Evolutionary conservation across 208 protist species (phyloP).

Genomic region (Tritrichomonas musculus): DNA sequence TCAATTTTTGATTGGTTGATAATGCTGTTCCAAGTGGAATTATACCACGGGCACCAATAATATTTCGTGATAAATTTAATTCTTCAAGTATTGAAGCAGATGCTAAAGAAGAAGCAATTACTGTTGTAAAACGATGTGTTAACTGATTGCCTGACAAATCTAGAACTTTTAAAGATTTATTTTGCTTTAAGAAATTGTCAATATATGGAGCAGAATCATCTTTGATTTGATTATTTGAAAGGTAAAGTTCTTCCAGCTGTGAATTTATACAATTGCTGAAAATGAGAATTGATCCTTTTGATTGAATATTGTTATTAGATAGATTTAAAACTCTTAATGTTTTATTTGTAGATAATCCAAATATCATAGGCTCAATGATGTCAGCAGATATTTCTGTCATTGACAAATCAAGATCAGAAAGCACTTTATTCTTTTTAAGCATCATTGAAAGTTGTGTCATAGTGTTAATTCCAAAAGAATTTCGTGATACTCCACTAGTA

Average conservation of each 20-base stretch:
- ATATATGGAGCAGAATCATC: constrained; percentile 5
- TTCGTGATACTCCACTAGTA: background rate
- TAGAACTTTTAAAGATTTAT: background rate
- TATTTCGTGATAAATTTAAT: background rate
- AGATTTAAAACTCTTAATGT: background rate
- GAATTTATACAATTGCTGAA: background rate
- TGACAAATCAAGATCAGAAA: background rate
- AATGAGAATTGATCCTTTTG: background rate
- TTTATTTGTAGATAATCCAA: background rate
- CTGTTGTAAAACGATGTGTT: background rate
- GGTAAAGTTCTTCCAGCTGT: background rate
- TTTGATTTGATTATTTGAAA: constrained; percentile 24
- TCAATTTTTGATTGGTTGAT: background rate
- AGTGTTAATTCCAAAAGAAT: background rate
- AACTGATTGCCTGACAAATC: background rate
- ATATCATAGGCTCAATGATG: background rate
- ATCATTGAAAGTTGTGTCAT: background rate
- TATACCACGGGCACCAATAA: background rate
- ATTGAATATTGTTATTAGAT: constrained; percentile 17
- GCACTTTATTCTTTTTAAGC: background rate
- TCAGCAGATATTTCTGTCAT: background rate
- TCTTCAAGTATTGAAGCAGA: background rate
- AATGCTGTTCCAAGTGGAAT: background rate
- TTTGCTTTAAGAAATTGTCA: background rate
- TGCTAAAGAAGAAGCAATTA: background rate